phyloP scores from a whole-genome alignment of 2,329 filamentous ascomycete species.

The Escovopsis sp. region DNA sequence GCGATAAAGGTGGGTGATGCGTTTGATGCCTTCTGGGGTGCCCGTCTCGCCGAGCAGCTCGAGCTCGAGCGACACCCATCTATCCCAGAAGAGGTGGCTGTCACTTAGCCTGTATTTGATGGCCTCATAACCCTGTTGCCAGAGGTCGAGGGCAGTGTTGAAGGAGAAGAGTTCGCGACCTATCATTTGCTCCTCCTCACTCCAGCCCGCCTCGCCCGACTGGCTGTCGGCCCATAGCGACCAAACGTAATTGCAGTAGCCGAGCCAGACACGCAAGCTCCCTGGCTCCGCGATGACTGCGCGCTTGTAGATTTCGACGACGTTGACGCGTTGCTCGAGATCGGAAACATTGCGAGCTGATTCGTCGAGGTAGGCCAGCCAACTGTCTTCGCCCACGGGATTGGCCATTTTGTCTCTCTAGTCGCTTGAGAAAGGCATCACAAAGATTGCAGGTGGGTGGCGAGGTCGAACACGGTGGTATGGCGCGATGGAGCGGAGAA shows the following conservation, averaged over 20 bases:
- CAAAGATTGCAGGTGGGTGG: conserved; percentile 4
- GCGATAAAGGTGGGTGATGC: conserved; percentile 54
- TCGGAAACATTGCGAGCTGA: conserved; percentile 44
- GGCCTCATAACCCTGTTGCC: conserved; percentile 56
- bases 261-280: conserved; percentile 60
- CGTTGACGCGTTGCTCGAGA: conserved; percentile 51
- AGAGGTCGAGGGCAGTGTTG: conserved; percentile 50
- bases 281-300: conserved; percentile 58
- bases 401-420: conserved; percentile 26
- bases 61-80: conserved; percentile 58
- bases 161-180: conserved; percentile 60
- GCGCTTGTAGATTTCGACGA: conserved; percentile 58
- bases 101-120: conserved; percentile 63
- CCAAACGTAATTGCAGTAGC: conserved; percentile 68
- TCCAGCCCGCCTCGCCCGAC: conserved; percentile 36
- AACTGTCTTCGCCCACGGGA: conserved; percentile 61
- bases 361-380: conserved; percentile 65
- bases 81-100: conserved; percentile 67
- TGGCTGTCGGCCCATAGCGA: conserved; percentile 52
- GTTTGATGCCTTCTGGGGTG: conserved; percentile 42
- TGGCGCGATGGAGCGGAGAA: background rate
- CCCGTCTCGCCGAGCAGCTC: conserved; percentile 46
- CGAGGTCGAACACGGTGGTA: background rate
- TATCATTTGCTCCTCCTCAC: conserved; percentile 53
- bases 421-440: conserved; percentile 12